Evolutionary conservation across 179 eudicot species (phyloP).

Genomic region (Drosera spatulata): DNA sequence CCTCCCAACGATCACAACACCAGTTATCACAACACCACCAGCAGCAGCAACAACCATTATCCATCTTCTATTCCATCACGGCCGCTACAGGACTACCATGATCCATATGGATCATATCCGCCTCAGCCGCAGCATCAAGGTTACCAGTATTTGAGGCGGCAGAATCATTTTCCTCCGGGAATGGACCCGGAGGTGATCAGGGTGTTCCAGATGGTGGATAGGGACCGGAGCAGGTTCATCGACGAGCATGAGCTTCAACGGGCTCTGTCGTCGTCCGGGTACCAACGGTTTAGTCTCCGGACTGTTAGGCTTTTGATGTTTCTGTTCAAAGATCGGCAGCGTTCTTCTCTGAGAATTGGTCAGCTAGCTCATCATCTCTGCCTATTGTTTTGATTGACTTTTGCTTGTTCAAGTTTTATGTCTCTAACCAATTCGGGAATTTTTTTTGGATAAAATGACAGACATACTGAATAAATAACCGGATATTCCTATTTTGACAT

Average conservation of each 20-base stretch:
- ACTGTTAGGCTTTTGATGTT: conserved; percentile 62
- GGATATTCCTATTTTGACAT: too few species aligned
- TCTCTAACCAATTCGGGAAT: too few species aligned
- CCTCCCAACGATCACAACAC: too few species aligned
- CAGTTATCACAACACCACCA: too few species aligned
- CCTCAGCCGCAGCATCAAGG: too few species aligned
- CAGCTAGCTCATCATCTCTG: neutral
- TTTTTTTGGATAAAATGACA: too few species aligned
- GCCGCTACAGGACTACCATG: too few species aligned
- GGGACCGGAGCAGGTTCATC: conserved; percentile 52
- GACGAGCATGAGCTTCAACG: conserved; percentile 55
- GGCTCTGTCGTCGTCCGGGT: conserved; percentile 36
- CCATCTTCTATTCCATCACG: too few species aligned
- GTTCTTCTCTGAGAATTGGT: conserved; percentile 34
- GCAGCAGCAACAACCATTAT: too few species aligned
- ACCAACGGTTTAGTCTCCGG: conserved; percentile 43
- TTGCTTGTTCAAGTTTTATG: neutral
- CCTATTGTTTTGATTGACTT: neutral
- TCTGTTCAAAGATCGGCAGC: conserved; percentile 39
- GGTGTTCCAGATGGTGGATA: conserved; percentile 66
- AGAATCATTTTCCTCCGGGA: conserved; percentile 65
- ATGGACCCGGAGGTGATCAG: conserved; percentile 65
- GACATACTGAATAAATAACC: too few species aligned
- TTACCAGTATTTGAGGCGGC: too few species aligned
- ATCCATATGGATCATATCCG: too few species aligned